Conservation (phyloP, 2,329 filamentous ascomycete species). For the Diaporthe citriasiana region DNA sequence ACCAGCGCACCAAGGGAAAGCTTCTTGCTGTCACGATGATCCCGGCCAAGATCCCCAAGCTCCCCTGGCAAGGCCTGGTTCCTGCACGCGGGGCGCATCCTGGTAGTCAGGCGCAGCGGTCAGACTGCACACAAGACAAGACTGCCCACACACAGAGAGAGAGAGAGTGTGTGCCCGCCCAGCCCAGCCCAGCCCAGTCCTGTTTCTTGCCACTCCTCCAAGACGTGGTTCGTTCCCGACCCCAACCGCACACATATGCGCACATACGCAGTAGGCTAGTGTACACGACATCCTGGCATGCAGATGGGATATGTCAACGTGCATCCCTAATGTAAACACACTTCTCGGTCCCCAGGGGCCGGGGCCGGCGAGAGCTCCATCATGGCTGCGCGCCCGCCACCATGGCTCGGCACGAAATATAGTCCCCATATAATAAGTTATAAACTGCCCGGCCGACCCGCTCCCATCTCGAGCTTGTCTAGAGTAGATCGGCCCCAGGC, state of each 20-base stretch:
- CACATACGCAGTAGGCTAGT: neutral
- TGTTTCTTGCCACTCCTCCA: neutral
- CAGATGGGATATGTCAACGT: constrained; percentile 22
- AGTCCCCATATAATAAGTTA: constrained; percentile 11
- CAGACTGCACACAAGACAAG: constrained; percentile 12
- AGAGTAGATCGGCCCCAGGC: constrained; percentile 8
- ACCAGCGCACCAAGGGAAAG: constrained; percentile 3
- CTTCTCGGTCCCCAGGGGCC: constrained; percentile 22
- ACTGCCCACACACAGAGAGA: no score
- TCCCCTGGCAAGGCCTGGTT: constrained; percentile 3
- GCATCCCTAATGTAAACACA: constrained; percentile 30
- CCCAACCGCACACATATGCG: neutral
- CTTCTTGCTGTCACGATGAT: constrained; percentile 33
- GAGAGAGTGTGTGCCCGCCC: neutral
- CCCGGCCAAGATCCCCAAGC: constrained; percentile 9
- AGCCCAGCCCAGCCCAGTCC: neutral
- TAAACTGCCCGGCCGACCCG: constrained; percentile 20
- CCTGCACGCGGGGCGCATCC: constrained; percentile 15
- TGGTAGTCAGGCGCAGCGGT: constrained; percentile 32
- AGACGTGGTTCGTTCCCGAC: neutral
- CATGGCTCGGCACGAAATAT: constrained; percentile 29
- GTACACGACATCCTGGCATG: neutral
- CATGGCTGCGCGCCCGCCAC: constrained; percentile 18
- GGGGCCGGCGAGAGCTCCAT: constrained; percentile 16
- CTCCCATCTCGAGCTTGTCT: constrained; percentile 20